phyloP scores from a whole-genome alignment of 306 rosid species.

The Gleditsia sinensis region DNA sequence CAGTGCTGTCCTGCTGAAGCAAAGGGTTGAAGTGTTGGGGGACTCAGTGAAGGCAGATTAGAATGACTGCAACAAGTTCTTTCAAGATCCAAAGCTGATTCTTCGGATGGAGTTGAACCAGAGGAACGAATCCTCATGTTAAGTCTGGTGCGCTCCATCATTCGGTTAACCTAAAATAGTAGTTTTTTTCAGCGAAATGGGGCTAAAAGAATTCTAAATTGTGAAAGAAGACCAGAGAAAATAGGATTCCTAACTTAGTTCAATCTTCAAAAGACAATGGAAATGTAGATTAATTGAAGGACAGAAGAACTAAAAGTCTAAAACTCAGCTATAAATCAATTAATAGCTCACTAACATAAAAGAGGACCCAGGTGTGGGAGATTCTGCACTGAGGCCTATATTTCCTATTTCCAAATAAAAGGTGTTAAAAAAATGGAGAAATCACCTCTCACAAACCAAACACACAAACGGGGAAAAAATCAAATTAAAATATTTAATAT shows the following conservation, averaged over 20 bases:
- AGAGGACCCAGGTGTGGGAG: not conserved
- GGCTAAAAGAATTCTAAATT: not conserved
- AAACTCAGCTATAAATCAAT: not conserved
- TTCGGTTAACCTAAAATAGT: slow-evolving; percentile 43
- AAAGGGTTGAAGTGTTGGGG: slow-evolving; percentile 85
- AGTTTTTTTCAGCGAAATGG: slow-evolving; percentile 12
- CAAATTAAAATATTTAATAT: slow-evolving; percentile 1
- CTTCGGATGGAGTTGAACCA: slow-evolving; percentile 91
- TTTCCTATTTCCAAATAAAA: slow-evolving; percentile 1
- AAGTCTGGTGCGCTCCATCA: slow-evolving; percentile 73
- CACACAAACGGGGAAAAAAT: not conserved
- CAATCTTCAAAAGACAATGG: slow-evolving; percentile 24
- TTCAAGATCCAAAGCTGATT: slow-evolving; percentile 95
- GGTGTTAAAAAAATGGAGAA: slow-evolving; percentile 1
- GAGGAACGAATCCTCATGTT: slow-evolving; percentile 67
- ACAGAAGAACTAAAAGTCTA: not conserved
- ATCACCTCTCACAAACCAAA: not conserved
- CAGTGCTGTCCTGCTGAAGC: slow-evolving; percentile 98
- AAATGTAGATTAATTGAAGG: slow-evolving; percentile 8
- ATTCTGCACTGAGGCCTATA: slow-evolving; percentile 19
- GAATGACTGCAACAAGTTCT: slow-evolving; percentile 89
- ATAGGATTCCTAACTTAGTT: slow-evolving; percentile 6
- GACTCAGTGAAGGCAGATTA: slow-evolving; percentile 85
- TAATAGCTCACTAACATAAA: slow-evolving; percentile 10
- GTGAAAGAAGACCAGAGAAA: slow-evolving; percentile 11